phyloP scores from a whole-genome alignment of 495 filamentous ascomycete species.

The Entonaema liquescens region DNA sequence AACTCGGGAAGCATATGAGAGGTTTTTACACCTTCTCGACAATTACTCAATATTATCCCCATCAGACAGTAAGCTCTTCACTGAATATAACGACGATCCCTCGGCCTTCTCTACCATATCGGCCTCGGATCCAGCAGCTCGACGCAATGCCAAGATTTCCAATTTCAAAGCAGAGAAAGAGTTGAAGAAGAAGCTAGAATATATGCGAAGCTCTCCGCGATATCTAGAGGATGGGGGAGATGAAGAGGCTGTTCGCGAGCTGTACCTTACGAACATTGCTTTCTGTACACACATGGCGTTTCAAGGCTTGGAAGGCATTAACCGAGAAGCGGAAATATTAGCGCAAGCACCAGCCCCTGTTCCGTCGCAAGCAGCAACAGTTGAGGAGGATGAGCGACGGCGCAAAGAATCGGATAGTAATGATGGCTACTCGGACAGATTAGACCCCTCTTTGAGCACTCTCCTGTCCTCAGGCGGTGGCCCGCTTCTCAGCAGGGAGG shows the following conservation, averaged over 20 bases:
- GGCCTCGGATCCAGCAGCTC: conserved; percentile 72
- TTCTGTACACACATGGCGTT: conserved; percentile 82
- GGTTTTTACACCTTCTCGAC: conserved; percentile 77
- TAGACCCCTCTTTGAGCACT: conserved; percentile 68
- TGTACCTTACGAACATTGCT: conserved; percentile 78
- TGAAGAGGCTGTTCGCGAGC: conserved; percentile 77
- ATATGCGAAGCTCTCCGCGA: conserved; percentile 53
- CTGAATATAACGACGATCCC: conserved; percentile 72
- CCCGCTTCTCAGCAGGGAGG: conserved; percentile 79
- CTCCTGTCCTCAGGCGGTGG: conserved; percentile 59
- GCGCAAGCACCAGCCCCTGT: conserved; percentile 70
- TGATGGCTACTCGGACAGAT: conserved; percentile 75
- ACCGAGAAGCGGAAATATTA: conserved; percentile 84
- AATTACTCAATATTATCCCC: conserved; percentile 76
- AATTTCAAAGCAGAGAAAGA: conserved; percentile 88
- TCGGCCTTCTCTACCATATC: conserved; percentile 73
- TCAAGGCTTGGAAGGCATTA: conserved; percentile 82
- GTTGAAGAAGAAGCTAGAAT: conserved; percentile 80
- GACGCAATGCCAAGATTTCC: conserved; percentile 83
- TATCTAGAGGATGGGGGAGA: conserved; percentile 62
- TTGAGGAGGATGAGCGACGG: conserved; percentile 60
- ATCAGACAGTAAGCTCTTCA: conserved; percentile 74
- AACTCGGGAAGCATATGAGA: conserved; percentile 75
- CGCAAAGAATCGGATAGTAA: conserved; percentile 50
- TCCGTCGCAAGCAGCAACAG: conserved; percentile 39